Base-by-base conservation (phyloP, 2,329 filamentous ascomycete species). In the Colletotrichum lupini region DNA sequence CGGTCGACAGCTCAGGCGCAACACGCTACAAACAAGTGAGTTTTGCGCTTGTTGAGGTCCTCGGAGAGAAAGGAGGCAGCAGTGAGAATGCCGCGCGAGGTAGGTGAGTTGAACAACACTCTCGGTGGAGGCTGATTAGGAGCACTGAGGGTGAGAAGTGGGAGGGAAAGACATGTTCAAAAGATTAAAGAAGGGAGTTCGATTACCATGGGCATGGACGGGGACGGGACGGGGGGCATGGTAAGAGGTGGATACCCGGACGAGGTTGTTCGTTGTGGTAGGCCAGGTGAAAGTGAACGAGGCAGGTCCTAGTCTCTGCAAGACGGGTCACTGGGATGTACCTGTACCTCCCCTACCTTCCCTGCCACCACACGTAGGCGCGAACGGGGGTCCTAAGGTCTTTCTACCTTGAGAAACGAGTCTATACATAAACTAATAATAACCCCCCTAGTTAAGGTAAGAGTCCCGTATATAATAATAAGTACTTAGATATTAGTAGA, bases 171-270 rank as follows among this genome's bases (percentile, higher is more conserved):
- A 66, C 60, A 42, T 57, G 35, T 61, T 61, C 46, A 12, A 59
- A 37, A 61, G 71, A 73, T 71, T 61, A 66, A 73, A 65, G 71
- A 62, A 73, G 67, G 60, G 61, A 71, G 56, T 58, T 66, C 16
- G 67, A 66, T 37, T 42, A 52, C 53, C 67, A 60, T 57, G 66
- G 67, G 63, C 66, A 30, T 37, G 56, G 57, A 60, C 68, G 32
- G 67, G 56, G 46, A 49, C 42, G 62, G 62, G 52, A 28, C 62
- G 37, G 37, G 37, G 61, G 46, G 12, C 35, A 59, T 67, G 35
- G 55, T n/a, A 56, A 55, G 52, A 60, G 49, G 71, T 73, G 71
- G 71, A 71, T 73, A 60, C 71, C 52, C 55, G 28, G 56, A 71
- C 37, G 56, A 71, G 56, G 67, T 70, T 66, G 46, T 30, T 56